Evolutionary conservation across 108 stramenopile species (phyloP).

Genomic region (Chaetoceros muelleri): DNA sequence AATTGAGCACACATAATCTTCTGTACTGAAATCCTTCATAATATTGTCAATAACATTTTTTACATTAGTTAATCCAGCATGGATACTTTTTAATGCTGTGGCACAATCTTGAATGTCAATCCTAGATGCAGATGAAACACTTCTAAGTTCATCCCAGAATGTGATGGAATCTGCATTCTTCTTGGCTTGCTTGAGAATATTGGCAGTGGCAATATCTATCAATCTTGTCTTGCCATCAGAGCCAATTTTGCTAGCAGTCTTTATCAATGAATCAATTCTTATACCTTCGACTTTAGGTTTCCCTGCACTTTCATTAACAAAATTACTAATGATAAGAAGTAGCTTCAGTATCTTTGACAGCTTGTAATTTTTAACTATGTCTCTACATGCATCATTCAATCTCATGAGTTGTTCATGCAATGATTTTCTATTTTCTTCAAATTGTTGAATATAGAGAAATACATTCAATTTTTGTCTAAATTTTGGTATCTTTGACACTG

Average conservation of each 20-base stretch:
- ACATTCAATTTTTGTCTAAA: conserved; percentile 16
- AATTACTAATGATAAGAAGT: conserved; percentile 26
- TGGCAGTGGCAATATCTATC: conserved; percentile 12
- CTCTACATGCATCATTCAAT: conserved; percentile 20
- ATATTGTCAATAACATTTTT: too few species aligned
- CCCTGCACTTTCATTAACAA: conserved; percentile 23
- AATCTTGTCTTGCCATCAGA: conserved; percentile 31
- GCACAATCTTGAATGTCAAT: too few species aligned
- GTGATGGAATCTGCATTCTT: too few species aligned
- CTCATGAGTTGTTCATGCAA: conserved; percentile 6
- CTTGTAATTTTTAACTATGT: conserved; percentile 16
- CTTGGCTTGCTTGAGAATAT: background rate
- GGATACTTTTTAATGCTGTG: too few species aligned
- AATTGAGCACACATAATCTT: too few species aligned
- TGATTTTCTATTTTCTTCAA: conserved; percentile 14
- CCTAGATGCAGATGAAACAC: too few species aligned
- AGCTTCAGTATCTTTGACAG: conserved; percentile 14
- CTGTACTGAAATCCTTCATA: too few species aligned
- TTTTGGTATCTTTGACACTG: conserved; percentile 14
- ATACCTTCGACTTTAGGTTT: conserved; percentile 20
- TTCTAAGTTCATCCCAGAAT: too few species aligned
- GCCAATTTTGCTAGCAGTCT: conserved; percentile 26
- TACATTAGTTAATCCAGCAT: too few species aligned
- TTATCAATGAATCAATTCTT: conserved; percentile 27
- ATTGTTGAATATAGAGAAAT: conserved; percentile 19